Evolutionary conservation across 2,329 filamentous ascomycete species (phyloP).

Genomic region (Aureobasidium sp.): DNA sequence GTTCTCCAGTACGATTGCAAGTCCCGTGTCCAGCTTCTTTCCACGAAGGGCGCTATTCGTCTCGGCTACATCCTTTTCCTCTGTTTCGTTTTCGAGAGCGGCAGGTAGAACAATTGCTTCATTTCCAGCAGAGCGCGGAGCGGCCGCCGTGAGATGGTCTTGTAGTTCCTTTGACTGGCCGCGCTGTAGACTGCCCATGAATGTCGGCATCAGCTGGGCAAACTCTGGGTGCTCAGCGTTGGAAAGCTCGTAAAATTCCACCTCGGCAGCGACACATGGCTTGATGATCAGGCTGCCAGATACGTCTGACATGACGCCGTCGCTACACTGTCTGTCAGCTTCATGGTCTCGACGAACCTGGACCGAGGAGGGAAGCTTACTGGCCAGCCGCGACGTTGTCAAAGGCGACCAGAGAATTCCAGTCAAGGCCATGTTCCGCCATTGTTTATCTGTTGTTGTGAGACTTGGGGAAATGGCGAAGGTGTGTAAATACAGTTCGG

Average conservation of each 20-base stretch:
- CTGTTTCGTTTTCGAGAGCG: neutral
- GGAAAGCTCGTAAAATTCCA: constrained; percentile 79
- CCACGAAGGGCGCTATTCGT: constrained; percentile 39
- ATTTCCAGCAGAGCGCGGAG: neutral
- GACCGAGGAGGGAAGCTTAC: constrained; percentile 48
- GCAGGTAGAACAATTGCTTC: constrained; percentile 16
- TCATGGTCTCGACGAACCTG: neutral
- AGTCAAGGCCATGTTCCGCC: constrained; percentile 45
- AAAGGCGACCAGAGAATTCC: constrained; percentile 60
- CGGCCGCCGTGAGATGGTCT: neutral
- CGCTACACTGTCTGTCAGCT: constrained; percentile 46
- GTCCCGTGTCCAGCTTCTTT: constrained; percentile 64
- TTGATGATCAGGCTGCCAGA: constrained; percentile 88
- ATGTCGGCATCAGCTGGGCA: constrained; percentile 73
- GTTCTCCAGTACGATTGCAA: constrained; percentile 80
- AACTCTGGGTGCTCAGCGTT: constrained; percentile 63
- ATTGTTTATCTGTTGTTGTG: constrained; percentile 13
- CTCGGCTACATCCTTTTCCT: constrained; percentile 4
- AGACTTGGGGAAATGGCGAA: neutral
- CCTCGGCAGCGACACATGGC: constrained; percentile 78
- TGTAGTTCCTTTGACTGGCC: constrained; percentile 30
- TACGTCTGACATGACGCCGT: constrained; percentile 79
- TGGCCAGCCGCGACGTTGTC: constrained; percentile 76
- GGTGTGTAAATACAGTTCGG: neutral
- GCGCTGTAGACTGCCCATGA: constrained; percentile 72